phyloP scores from a whole-genome alignment of 1,139 yeast species.

The Hemisphaericaspora xylofermentans region DNA sequence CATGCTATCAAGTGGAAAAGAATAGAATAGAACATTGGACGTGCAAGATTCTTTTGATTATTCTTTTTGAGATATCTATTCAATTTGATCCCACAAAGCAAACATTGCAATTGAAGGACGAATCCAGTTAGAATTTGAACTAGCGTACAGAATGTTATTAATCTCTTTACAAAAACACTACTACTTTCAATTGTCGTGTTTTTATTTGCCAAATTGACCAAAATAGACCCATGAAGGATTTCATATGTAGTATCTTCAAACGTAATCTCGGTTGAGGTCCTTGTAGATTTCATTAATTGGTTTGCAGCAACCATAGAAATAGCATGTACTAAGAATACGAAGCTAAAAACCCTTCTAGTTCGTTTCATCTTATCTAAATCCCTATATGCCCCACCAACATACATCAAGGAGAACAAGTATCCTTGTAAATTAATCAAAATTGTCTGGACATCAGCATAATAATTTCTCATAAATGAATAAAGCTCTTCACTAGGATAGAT shows the following conservation, averaged over 20 bases:
- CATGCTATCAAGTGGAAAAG: slow-evolving; percentile 13
- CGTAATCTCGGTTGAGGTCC: slow-evolving; percentile 5
- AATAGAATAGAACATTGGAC: slow-evolving; percentile 9
- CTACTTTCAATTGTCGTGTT: slow-evolving; percentile 1
- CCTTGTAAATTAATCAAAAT: slow-evolving; percentile 9
- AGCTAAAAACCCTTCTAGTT: slow-evolving; percentile 4
- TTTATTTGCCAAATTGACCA: slow-evolving; percentile 11
- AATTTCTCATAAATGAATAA: slow-evolving; percentile 4
- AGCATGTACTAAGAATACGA: slow-evolving; percentile 6
- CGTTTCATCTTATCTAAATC: slow-evolving; percentile 4
- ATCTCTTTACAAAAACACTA: not conserved
- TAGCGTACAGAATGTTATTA: slow-evolving; percentile 1
- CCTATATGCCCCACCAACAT: slow-evolving; percentile 12
- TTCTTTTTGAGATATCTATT: slow-evolving; percentile 5
- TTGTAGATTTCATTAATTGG: slow-evolving; percentile 1
- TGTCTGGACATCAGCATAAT: slow-evolving; percentile 8
- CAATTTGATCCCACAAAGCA: slow-evolving; percentile 9
- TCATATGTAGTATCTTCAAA: slow-evolving; percentile 8
- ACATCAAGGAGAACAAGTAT: slow-evolving; percentile 8
- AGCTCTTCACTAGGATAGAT: not conserved
- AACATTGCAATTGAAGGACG: slow-evolving; percentile 7
- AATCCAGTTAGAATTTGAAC: slow-evolving; percentile 5
- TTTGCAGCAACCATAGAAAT: slow-evolving; percentile 4
- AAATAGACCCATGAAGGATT: slow-evolving; percentile 13
- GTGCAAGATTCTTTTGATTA: slow-evolving; percentile 1